Base-by-base conservation (phyloP, 495 filamentous ascomycete species). In the Staphylotrichum longicolle region DNA sequence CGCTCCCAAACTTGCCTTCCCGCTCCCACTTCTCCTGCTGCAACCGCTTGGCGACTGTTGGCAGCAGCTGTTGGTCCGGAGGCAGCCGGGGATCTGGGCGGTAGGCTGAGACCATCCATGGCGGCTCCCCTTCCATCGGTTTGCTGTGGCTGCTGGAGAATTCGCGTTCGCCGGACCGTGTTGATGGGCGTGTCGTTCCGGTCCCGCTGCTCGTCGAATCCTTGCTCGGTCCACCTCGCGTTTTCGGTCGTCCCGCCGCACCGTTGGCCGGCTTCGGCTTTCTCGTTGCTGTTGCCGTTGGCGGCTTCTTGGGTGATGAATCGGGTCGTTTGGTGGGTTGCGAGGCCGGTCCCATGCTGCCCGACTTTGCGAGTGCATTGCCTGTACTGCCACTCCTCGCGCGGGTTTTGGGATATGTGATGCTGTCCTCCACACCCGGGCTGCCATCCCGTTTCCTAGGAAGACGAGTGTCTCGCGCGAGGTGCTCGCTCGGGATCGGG, bases 21-120 rank as follows among this genome's bases (percentile, higher is more conserved):
- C 86, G 87, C 74, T 92, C 91, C 92, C 91, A 96, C 70, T 94
- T 91, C 72, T 97, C 91, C 78, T 97, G 94, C 70, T 92, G 88
- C 75, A 98, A 81, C 63, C 89, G 84, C 67, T 88, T 94, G 45
- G 94, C 94, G 61, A 96, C 91, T 0, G 94, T 98, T 3, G 94
- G 94, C 15, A 98, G 83, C 55, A 98, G 84, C 71, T 98, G 94
- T 72, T 98, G 89, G 59, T 98, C 94, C 11, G 91, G 94, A 44
- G 94, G 94, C 12, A 98, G 82, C 44, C 91, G 86, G 42, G 94
- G 94, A 71, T 98, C 94, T 3, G 94, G 95, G 68, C 94, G 95
- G 72, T 96, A 98, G 78, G 95, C 94, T 0, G 87, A 87, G 15
- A 92, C 86, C 74, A 97, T 84, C 94, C 95, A 98, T 42, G 95